phyloP scores from a whole-genome alignment of 1,284 basidiomycete genomes.

The Phaffia rhodozyma region DNA sequence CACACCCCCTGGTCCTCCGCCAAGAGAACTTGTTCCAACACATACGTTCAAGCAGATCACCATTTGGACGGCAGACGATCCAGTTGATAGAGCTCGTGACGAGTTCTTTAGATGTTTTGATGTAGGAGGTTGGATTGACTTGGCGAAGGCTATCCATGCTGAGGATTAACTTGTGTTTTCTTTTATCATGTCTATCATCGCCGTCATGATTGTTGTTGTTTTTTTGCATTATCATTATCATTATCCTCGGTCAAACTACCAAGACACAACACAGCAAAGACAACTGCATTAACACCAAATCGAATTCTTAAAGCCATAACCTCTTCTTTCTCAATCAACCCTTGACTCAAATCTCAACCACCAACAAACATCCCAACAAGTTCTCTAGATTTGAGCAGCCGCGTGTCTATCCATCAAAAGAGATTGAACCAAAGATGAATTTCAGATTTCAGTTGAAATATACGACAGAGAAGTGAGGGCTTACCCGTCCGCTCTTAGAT shows the following conservation, averaged over 20 bases:
- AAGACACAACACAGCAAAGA: too few species aligned
- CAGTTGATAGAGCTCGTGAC: conserved; percentile 11
- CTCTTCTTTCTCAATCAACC: too few species aligned
- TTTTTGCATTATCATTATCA: too few species aligned
- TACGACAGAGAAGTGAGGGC: background rate
- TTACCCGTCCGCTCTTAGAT: conserved; percentile 53
- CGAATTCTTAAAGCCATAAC: too few species aligned
- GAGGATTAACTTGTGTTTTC: background rate
- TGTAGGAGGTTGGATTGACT: conserved; percentile 11
- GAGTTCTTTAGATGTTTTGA: conserved; percentile 11
- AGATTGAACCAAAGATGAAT: background rate
- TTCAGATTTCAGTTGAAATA: too few species aligned
- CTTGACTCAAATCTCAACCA: too few species aligned
- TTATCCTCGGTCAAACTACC: too few species aligned
- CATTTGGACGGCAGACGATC: conserved; percentile 17
- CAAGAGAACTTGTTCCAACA: background rate
- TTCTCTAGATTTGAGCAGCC: conserved; percentile 59
- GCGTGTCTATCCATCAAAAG: conserved; percentile 50
- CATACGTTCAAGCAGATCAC: conserved; percentile 9
- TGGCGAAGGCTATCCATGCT: conserved; percentile 2
- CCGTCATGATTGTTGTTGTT: too few species aligned
- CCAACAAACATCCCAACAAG: background rate
- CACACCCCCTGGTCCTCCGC: background rate
- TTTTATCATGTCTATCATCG: too few species aligned
- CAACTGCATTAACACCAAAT: too few species aligned